Percentiles rank a stretch among this genome's conserved stretches.
Conservation (phyloP, 345 rosid species). For the Syzygium aromaticum region DNA sequence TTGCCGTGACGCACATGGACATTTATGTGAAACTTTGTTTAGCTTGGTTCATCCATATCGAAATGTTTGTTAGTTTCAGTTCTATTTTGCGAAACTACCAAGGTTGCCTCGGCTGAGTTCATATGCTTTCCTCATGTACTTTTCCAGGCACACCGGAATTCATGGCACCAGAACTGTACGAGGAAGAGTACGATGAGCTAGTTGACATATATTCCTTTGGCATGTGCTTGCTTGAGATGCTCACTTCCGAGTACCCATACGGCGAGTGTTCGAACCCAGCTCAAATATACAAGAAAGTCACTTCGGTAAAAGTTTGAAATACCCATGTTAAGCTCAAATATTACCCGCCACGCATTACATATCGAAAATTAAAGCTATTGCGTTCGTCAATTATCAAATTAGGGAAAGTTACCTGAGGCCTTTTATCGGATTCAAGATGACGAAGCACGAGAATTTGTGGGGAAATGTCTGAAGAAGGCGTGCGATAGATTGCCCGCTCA, state of each 20-base stretch:
- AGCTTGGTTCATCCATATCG: background rate
- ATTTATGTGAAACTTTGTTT: background rate
- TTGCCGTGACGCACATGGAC: background rate
- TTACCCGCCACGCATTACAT: background rate
- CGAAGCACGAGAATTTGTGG: conserved; percentile 64
- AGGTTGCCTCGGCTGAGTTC: background rate
- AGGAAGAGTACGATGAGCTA: conserved; percentile 90
- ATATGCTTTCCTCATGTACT: background rate
- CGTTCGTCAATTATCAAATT: background rate
- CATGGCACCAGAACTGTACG: conserved; percentile 98
- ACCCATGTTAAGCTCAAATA: background rate
- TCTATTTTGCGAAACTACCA: background rate
- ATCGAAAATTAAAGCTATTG: background rate
- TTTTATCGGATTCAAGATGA: conserved; percentile 51
- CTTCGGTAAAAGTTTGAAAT: conserved; percentile 40
- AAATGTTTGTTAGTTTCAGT: background rate
- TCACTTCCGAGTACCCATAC: conserved; percentile 83
- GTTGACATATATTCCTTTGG: conserved; percentile 92
- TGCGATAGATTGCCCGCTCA: conserved; percentile 70
- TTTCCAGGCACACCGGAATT: conserved; percentile 86
- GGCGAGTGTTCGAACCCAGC: conserved; percentile 88
- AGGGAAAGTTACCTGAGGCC: conserved; percentile 91
- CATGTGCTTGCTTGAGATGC: conserved; percentile 92
- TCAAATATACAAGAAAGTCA: conserved; percentile 94
- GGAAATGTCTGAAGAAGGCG: conserved; percentile 65